Conservation (phyloP, 495 filamentous ascomycete species). For the Chlorociboria aeruginascens region DNA sequence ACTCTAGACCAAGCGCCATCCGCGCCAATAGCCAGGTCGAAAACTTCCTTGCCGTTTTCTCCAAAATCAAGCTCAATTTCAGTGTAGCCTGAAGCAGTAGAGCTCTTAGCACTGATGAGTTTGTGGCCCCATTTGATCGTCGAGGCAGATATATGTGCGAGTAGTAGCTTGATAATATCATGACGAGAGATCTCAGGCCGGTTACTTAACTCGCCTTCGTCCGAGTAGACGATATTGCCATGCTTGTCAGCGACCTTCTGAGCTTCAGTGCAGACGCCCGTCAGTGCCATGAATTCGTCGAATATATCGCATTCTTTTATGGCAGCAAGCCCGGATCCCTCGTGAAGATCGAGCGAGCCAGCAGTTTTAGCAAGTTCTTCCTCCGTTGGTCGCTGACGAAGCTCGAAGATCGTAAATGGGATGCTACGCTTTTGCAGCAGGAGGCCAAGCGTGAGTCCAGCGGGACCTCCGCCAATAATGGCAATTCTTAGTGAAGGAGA, state of each 20-base stretch:
- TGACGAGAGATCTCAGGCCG: conserved; percentile 40
- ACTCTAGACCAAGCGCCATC: conserved; percentile 37
- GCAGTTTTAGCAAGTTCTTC: conserved; percentile 24
- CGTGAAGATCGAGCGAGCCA: conserved; percentile 43
- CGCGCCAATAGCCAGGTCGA: conserved; percentile 36
- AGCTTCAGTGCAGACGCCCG: conserved; percentile 25
- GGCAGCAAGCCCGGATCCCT: conserved; percentile 34
- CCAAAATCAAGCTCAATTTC: conserved; percentile 26
- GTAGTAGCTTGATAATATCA: conserved; percentile 28
- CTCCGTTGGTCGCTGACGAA: conserved; percentile 20
- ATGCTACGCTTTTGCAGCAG: conserved; percentile 30
- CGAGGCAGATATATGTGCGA: conserved; percentile 24
- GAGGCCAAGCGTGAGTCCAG: conserved; percentile 38
- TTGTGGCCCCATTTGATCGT: conserved; percentile 35
- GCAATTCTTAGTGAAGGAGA: conserved; percentile 28
- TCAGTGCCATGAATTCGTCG: conserved; percentile 29
- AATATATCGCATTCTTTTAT: conserved; percentile 36
- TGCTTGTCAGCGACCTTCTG: conserved; percentile 25
- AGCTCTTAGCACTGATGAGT: conserved; percentile 19
- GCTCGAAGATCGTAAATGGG: conserved; percentile 30
- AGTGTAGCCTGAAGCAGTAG: conserved; percentile 3
- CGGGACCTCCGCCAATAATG: conserved; percentile 42
- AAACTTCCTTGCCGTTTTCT: conserved; percentile 17
- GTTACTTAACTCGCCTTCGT: conserved; percentile 16
- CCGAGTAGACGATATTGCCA: conserved; percentile 27